Evolutionary conservation across 2,329 filamentous ascomycete genomes (phyloP), one percentile per base, ranked within the genome.

Genomic region (Ophiostoma himal-ulmi): DNA sequence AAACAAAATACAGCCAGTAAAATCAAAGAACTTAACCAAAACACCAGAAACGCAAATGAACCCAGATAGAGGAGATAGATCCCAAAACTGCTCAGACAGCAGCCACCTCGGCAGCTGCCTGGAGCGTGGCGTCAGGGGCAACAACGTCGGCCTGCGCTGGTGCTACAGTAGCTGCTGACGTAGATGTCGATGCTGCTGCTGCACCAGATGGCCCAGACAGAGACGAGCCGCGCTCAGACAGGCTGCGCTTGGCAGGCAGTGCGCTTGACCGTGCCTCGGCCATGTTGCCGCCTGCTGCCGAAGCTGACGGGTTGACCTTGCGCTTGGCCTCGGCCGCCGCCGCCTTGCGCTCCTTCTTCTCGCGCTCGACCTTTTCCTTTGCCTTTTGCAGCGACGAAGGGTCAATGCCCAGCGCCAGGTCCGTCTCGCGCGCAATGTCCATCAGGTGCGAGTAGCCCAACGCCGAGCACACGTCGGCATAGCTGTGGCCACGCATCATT

Each of bases 401-500:
- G 70, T 86, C 83, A 70, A 92, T 82, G 20, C 85, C 87, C 17
- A 92, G 80, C 41, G 83, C 82, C 69, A 83, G 78, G 76, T 97
- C 94, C 4, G 89, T 82, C 7, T 86, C 85, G 64, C 82, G 82
- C 0, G 94, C 94, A 72, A 82, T 80, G 41, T 87, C 85, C 26
- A 88, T 76, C 64, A 96, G 79, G 41, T 72, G 60, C 1, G 88
- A 83, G 48, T 92, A 83, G 0, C 84, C 87, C 39, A 98, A 79
- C 1, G 84, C 81, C 70, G 88, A 83, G 76, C 93, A 91, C 1
- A 89, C 79, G 69, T 91, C 88, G 10, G 80, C 81, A 76, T 97
- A 97, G 75, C 86, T 90, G 80, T 90, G 93, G 72, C 86, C 85
- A 66, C 82, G 79, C 73, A 86, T 88, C 74, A 95, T 83, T 3